Conservation (phyloP, 2,329 filamentous ascomycete species). For the Trichophaea hybrida region DNA sequence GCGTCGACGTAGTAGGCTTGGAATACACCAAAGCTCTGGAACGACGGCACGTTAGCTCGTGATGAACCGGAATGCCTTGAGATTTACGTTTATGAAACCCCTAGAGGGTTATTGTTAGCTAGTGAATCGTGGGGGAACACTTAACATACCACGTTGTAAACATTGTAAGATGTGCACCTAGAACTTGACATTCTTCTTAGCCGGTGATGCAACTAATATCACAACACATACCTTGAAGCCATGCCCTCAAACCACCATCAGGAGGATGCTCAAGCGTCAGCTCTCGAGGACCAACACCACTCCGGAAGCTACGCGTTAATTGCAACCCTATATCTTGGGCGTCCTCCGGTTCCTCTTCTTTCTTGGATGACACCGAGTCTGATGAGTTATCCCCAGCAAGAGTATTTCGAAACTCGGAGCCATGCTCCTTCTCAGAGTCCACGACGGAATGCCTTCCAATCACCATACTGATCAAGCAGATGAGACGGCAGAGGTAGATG, state of each 20-base stretch:
- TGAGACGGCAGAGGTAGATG: too few species aligned
- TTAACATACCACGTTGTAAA: background rate
- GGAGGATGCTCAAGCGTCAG: conserved; percentile 21
- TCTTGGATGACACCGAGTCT: too few species aligned
- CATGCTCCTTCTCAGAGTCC: too few species aligned
- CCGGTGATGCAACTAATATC: too few species aligned
- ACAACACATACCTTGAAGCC: conserved; percentile 28
- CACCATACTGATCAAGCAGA: too few species aligned
- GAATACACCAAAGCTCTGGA: conserved; percentile 33
- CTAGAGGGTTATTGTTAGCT: too few species aligned
- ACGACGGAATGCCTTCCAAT: too few species aligned
- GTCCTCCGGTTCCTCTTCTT: background rate
- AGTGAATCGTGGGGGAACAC: too few species aligned
- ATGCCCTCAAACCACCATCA: conserved; percentile 29
- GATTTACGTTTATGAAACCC: conserved; percentile 30
- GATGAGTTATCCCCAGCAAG: too few species aligned
- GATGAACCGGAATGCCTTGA: background rate
- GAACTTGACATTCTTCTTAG: background rate
- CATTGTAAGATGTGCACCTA: background rate
- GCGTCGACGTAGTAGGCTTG: conserved; percentile 34
- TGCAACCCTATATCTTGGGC: conserved; percentile 1
- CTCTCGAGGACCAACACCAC: conserved; percentile 1
- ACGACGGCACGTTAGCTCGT: background rate
- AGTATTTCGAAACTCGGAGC: too few species aligned
- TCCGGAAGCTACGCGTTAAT: conserved; percentile 5